Percentiles rank a stretch among this genome's conserved stretches.
Conservation (phyloP, 2,329 filamentous ascomycete species). For the Microthyrium microscopicum region DNA sequence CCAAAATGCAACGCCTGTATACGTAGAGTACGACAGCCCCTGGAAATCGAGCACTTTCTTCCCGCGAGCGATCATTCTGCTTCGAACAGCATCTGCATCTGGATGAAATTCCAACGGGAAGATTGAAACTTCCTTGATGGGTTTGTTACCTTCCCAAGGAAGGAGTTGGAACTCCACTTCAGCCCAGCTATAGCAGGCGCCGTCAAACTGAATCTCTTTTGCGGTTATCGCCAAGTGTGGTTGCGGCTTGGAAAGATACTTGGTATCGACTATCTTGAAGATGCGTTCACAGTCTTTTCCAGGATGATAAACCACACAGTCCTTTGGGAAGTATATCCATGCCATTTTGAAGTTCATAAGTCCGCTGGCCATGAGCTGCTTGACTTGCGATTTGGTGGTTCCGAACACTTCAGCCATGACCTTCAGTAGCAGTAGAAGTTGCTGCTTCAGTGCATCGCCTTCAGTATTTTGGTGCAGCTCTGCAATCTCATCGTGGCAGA, state of each 20-base stretch:
- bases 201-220: constrained; percentile 9
- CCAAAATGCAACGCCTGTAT: constrained; percentile 70
- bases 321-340: constrained; percentile 30
- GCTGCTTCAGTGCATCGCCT: constrained; percentile 18
- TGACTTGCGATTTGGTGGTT: constrained; percentile 21
- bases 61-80: constrained; percentile 58
- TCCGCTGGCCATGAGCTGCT: constrained; percentile 20
- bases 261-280: constrained; percentile 16
- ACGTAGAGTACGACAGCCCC: constrained; percentile 67
- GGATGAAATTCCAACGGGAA: constrained; percentile 71
- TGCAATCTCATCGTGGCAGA: constrained; percentile 27
- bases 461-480: constrained; percentile 16
- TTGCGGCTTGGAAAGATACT: not conserved
- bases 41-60: constrained; percentile 67
- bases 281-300: constrained; percentile 26
- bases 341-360: constrained; percentile 26
- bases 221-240: not conserved
- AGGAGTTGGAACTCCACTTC: constrained; percentile 17
- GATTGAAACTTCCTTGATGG: constrained; percentile 57
- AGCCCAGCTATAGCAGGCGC: constrained; percentile 28
- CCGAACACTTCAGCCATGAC: constrained; percentile 29
- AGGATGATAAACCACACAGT: constrained; percentile 23
- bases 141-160: constrained; percentile 24
- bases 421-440: constrained; percentile 24
- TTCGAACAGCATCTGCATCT: constrained; percentile 46